phyloP scores from a whole-genome alignment of 805 yeast species.

The Danielia reshetovae region DNA sequence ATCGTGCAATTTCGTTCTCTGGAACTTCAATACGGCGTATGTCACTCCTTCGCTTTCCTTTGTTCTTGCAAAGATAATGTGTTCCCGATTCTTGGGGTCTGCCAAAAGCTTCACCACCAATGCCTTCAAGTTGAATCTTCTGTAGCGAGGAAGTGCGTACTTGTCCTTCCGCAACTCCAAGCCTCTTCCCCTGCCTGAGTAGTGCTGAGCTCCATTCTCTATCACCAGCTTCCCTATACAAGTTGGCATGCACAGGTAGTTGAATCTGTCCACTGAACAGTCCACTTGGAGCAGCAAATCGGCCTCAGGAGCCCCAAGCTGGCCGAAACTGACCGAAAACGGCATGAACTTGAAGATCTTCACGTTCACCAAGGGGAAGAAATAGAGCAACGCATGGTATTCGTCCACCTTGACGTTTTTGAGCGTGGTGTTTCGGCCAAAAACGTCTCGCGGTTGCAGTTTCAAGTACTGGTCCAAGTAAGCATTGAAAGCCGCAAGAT shows the following conservation, averaged over 20 bases:
- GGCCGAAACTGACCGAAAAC: constrained; percentile 24
- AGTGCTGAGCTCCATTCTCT: constrained; percentile 1
- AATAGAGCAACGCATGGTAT: constrained; percentile 26
- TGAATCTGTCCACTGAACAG: constrained; percentile 7
- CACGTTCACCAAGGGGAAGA: constrained; percentile 27
- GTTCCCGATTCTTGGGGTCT: constrained; percentile 6
- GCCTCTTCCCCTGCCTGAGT: neutral
- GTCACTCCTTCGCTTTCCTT: constrained; percentile 7
- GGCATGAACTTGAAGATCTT: constrained; percentile 24
- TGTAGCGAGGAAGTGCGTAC: constrained; percentile 13
- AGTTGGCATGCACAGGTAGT: constrained; percentile 4
- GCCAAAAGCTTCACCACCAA: constrained; percentile 12
- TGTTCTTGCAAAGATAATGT: constrained; percentile 10
- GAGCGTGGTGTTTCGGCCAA: constrained; percentile 19
- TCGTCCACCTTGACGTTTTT: constrained; percentile 23
- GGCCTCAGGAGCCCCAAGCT: constrained; percentile 5
- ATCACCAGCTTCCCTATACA: constrained; percentile 13
- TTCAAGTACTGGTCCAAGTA: constrained; percentile 13
- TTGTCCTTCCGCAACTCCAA: neutral
- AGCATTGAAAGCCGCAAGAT: constrained; percentile 12
- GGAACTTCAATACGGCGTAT: constrained; percentile 14
- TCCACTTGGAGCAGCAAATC: constrained; percentile 6
- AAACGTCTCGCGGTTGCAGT: constrained; percentile 14
- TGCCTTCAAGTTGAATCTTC: constrained; percentile 13
- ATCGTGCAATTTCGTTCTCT: constrained; percentile 12